These are phyloP conservation scores for Hansenula sp. DNA, from an alignment of 1,139 yeast genomes.

Conservation along the genomic window DNA sequence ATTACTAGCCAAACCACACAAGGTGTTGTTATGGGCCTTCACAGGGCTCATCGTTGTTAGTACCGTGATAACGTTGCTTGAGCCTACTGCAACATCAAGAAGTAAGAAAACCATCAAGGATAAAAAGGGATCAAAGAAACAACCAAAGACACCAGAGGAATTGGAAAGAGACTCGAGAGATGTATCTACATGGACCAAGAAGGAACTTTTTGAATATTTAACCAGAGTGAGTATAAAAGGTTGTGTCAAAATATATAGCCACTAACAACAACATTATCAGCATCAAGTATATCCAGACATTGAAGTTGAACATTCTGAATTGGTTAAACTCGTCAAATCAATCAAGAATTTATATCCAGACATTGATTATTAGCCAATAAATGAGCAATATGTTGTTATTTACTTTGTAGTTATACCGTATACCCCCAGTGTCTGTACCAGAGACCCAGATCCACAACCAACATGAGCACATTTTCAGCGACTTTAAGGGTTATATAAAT, in stretches of 20 bases:
- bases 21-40: conserved; percentile 9
- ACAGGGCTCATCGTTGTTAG: conserved; percentile 4
- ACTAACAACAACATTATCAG: conserved; percentile 4
- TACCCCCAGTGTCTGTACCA: too few species aligned
- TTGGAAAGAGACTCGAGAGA: conserved; percentile 6
- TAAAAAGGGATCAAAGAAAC: not conserved
- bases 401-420: too few species aligned
- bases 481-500: not conserved
- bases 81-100: conserved; percentile 5
- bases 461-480: not conserved
- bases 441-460: not conserved
- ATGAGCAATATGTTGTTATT: too few species aligned
- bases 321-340: conserved; percentile 9
- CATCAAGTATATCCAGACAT: conserved; percentile 18
- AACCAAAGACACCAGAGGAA: not conserved
- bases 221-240: conserved; percentile 4
- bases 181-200: conserved; percentile 10
- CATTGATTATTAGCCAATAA: not conserved
- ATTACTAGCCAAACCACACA: conserved; percentile 7
- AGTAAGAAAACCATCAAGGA: not conserved
- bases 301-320: conserved; percentile 8
- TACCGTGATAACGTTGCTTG: conserved; percentile 3
- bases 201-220: conserved; percentile 10
- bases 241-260: not conserved
- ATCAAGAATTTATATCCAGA: conserved; percentile 4